Evolutionary conservation across 2,329 filamentous ascomycete species (phyloP).

Genomic region (Cercospora nicotianae): DNA sequence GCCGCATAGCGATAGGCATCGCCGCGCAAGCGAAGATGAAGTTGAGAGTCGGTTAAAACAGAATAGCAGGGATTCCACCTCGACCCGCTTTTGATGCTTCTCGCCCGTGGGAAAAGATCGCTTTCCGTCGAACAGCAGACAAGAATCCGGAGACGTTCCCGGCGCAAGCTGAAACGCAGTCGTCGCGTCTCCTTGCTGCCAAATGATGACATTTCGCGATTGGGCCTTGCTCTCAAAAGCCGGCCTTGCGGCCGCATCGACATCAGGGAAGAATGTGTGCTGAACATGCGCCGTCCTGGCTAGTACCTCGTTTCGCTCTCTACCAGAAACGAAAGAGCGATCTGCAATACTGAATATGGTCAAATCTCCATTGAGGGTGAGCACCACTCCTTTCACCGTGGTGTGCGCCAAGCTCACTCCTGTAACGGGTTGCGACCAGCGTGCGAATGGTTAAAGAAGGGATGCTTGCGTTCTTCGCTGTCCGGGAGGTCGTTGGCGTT

Average conservation of each 20-base stretch:
- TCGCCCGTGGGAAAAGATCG: not conserved
- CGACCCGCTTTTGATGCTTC: not conserved
- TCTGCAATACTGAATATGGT: not conserved
- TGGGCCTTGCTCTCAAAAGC: not conserved
- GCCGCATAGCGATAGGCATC: not conserved
- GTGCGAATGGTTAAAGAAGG: not conserved
- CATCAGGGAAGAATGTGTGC: not conserved
- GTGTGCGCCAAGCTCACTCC: not conserved
- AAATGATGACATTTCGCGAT: not conserved
- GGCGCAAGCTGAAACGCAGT: not conserved
- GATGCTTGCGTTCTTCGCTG: not conserved
- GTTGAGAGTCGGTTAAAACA: not conserved
- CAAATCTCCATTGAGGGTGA: not conserved
- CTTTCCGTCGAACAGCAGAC: not conserved
- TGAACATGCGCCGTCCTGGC: not conserved
- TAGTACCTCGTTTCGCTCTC: not conserved
- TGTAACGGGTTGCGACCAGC: not conserved
- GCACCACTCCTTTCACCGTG: not conserved
- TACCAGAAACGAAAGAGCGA: not conserved
- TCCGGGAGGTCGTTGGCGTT: not conserved
- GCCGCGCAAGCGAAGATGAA: not conserved
- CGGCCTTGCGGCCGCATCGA: not conserved
- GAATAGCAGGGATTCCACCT: not conserved
- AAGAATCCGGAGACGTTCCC: conserved; percentile 1
- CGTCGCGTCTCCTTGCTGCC: not conserved